These are phyloP conservation scores for Inonotus obliquus DNA, from an alignment of 1,284 basidiomycete genomes.

Conservation along the genomic window DNA sequence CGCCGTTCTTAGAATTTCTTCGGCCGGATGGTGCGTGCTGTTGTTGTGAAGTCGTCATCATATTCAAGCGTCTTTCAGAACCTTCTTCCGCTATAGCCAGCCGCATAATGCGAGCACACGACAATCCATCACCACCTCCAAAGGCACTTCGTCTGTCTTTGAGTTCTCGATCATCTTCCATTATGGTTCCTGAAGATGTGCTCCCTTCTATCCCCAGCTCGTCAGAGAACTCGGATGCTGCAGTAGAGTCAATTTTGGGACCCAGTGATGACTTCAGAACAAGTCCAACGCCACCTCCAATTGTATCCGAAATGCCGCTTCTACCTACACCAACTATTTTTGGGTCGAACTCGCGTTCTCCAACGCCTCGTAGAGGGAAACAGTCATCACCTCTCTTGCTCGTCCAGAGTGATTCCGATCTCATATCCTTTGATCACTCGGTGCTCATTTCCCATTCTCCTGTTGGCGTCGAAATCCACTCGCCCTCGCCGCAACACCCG, in stretches of 20 bases:
- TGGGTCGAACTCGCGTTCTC: neutral
- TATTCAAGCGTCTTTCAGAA: constrained; percentile 34
- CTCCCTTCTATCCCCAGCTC: constrained; percentile 4
- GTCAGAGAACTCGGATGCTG: constrained; percentile 9
- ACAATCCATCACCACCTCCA: constrained; percentile 74
- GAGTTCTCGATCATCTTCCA: constrained; percentile 10
- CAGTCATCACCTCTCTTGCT: neutral
- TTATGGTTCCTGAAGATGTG: neutral
- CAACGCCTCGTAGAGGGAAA: neutral
- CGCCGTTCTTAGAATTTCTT: constrained; percentile 11
- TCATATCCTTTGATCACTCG: constrained; percentile 17
- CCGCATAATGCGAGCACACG: constrained; percentile 59
- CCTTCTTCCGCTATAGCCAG: constrained; percentile 60
- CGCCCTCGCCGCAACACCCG: constrained; percentile 14
- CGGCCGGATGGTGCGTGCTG: constrained; percentile 14
- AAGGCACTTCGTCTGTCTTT: constrained; percentile 15
- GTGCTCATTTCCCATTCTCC: neutral
- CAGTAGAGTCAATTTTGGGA: neutral
- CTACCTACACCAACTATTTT: neutral
- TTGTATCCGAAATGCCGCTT: neutral
- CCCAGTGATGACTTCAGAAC: neutral
- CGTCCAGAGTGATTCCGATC: constrained; percentile 5
- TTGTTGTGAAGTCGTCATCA: neutral
- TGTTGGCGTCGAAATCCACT: neutral
- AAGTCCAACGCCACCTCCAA: constrained; percentile 1